A percentile compares a stretch with the other conserved stretches of the same genome.
Conservation (phyloP, 495 filamentous ascomycete species). For the Emericellopsis terricola region DNA sequence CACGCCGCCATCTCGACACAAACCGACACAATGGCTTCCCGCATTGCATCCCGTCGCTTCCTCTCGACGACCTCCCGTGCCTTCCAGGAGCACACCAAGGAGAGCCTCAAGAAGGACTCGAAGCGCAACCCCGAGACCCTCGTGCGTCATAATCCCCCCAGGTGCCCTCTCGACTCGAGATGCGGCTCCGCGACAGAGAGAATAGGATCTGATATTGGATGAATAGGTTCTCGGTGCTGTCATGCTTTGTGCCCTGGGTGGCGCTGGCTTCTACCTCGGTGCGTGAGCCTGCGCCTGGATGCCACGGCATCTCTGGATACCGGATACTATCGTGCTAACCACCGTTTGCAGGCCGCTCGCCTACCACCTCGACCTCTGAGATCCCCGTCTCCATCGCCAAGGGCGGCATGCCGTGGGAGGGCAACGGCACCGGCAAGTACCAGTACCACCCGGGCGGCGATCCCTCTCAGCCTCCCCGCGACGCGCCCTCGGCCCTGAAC, state of each 20-base stretch:
- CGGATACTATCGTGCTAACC: conserved; percentile 2
- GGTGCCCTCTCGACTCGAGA: not conserved
- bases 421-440: conserved; percentile 53
- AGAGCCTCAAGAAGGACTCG: conserved; percentile 25
- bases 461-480: conserved; percentile 50
- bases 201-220: too few species aligned
- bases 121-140: conserved; percentile 35
- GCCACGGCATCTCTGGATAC: not conserved
- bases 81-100: conserved; percentile 15
- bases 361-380: conserved; percentile 74
- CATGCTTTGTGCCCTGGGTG: conserved; percentile 74
- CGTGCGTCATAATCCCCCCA: conserved; percentile 17
- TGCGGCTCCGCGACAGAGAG: conserved; percentile 1
- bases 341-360: conserved; percentile 48
- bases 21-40: conserved; percentile 21
- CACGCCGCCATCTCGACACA: not conserved
- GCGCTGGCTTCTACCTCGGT: conserved; percentile 81
- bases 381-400: conserved; percentile 51
- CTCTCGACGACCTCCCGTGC: conserved; percentile 28
- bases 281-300: conserved; percentile 5
- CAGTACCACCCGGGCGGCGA: conserved; percentile 86
- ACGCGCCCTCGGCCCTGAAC: conserved; percentile 89
- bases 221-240: conserved; percentile 77
- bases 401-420: conserved; percentile 80
- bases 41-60: conserved; percentile 24